Conservation (phyloP, 225 moss, liverwort and hornwort species). For the Polytrichum commune region DNA sequence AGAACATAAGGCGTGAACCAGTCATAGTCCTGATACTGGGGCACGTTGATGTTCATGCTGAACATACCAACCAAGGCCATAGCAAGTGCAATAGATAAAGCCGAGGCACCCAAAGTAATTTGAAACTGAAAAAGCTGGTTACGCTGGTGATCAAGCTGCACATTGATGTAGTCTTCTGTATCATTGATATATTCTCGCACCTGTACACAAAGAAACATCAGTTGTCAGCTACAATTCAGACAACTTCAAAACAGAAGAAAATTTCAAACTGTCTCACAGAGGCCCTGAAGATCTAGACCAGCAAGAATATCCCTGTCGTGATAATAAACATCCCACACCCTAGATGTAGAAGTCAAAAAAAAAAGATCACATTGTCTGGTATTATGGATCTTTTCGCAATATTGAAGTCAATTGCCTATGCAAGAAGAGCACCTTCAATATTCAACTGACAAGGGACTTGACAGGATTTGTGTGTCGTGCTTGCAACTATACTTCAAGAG, state of each 20-base stretch:
- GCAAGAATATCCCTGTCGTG: no score
- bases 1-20: conserved; percentile 43
- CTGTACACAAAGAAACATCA: conserved; percentile 24
- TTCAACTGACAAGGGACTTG: no score
- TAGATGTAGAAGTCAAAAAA: no score
- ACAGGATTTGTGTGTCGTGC: no score
- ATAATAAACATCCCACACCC: no score
- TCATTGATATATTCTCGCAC: conserved; percentile 83
- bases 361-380: no score
- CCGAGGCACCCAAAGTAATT: conserved; percentile 63
- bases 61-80: conserved; percentile 40
- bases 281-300: no score
- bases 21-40: conserved; percentile 17
- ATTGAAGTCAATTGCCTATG: no score
- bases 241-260: no score
- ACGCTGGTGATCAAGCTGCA: conserved; percentile 86
- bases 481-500: no score
- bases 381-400: no score
- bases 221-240: neutral
- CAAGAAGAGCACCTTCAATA: neutral
- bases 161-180: conserved; percentile 89
- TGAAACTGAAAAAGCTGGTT: conserved; percentile 94
- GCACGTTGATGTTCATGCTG: conserved; percentile 68
- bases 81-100: conserved; percentile 51
- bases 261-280: no score